Percentiles rank a stretch among this genome's conserved stretches.
phyloP scores from a whole-genome alignment of 106 monocot species.

The Dendrobium officinale region DNA sequence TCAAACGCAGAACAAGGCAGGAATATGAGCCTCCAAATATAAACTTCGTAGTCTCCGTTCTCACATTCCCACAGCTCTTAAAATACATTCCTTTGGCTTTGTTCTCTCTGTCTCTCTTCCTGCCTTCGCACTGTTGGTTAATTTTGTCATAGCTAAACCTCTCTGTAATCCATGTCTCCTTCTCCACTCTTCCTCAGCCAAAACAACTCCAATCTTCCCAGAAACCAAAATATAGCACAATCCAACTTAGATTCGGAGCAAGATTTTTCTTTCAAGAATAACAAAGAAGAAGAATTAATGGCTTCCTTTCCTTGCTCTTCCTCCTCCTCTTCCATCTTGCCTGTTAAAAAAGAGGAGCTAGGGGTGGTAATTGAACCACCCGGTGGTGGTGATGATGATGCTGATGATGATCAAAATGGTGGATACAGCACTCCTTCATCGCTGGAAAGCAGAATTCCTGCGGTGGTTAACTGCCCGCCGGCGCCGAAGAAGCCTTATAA shows the following conservation, averaged over 20 bases:
- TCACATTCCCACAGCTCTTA: background rate
- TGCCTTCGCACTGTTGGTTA: too few species aligned
- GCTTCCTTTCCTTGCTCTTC: background rate
- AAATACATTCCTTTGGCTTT: background rate
- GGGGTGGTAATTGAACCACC: background rate
- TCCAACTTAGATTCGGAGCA: background rate
- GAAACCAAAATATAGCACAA: background rate
- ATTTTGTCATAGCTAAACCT: background rate
- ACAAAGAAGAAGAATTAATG: background rate
- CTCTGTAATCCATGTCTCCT: background rate
- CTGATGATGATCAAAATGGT: background rate
- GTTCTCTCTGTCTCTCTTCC: background rate
- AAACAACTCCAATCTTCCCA: background rate
- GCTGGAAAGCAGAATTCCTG: conserved; percentile 3
- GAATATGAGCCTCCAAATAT: background rate
- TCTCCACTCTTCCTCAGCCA: background rate
- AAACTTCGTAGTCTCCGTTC: too few species aligned
- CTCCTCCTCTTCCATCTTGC: conserved; percentile 1
- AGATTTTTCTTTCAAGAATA: background rate
- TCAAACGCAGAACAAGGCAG: background rate
- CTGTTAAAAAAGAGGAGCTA: background rate
- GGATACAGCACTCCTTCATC: conserved; percentile 6
- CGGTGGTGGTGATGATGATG: background rate
- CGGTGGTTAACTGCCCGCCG: background rate
- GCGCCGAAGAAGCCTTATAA: conserved; percentile 2